phyloP scores from a whole-genome alignment of 208 protist species.

The Trypanosoma theileri region DNA sequence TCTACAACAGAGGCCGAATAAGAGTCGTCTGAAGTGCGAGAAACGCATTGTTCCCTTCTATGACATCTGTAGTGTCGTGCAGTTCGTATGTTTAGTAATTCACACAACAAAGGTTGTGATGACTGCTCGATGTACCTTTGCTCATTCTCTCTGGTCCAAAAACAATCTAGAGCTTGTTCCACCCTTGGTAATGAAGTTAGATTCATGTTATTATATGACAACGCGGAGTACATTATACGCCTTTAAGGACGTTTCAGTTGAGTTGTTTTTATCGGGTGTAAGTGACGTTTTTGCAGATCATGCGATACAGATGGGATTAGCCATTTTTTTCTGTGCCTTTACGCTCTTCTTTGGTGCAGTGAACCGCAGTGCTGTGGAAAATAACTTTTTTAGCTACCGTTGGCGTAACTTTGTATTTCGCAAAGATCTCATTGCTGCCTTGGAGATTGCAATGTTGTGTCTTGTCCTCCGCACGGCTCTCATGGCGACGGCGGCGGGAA shows the following conservation, averaged over 20 bases:
- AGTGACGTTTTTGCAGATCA: slow-evolving; percentile 76
- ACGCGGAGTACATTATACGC: slow-evolving; percentile 46
- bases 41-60: slow-evolving; percentile 57
- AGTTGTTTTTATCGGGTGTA: slow-evolving; percentile 32
- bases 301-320: slow-evolving; percentile 60
- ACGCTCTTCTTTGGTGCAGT: slow-evolving; percentile 45
- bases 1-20: slow-evolving; percentile 63
- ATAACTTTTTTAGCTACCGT: slow-evolving; percentile 59
- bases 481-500: slow-evolving; percentile 32
- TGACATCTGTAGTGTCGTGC: slow-evolving; percentile 53
- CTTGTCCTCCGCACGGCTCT: slow-evolving; percentile 49
- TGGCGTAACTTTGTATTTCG: slow-evolving; percentile 71
- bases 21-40: slow-evolving; percentile 63
- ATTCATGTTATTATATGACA: slow-evolving; percentile 44
- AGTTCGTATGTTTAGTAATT: slow-evolving; percentile 55
- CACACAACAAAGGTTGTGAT: slow-evolving; percentile 49
- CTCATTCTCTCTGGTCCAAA: slow-evolving; percentile 38
- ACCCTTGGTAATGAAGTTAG: slow-evolving; percentile 46
- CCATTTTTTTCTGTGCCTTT: slow-evolving; percentile 55
- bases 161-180: slow-evolving; percentile 43
- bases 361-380: slow-evolving; percentile 59
- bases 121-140: slow-evolving; percentile 49
- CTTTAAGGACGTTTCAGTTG: slow-evolving; percentile 49
- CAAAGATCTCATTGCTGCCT: slow-evolving; percentile 73
- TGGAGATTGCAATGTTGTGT: slow-evolving; percentile 56